These are phyloP conservation scores for Magnolia officinalis DNA, from an alignment of 164 flowering plant species.

Conservation along the genomic window DNA sequence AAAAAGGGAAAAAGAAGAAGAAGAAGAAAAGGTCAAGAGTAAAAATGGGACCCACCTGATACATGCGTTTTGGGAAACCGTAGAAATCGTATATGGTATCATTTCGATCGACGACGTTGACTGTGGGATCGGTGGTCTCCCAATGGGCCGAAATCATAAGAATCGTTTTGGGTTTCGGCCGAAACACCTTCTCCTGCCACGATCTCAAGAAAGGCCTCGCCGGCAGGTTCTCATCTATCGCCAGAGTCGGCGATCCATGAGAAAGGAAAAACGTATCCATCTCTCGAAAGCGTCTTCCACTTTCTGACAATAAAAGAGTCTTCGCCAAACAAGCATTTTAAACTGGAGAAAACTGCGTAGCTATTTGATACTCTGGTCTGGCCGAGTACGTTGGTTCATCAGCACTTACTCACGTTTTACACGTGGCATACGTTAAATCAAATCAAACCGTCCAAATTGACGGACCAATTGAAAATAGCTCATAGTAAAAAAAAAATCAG, in stretches of 20 bases:
- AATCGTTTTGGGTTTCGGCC: conserved; percentile 47
- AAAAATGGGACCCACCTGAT: conserved; percentile 41
- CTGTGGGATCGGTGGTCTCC: conserved; percentile 63
- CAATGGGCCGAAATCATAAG: conserved; percentile 81
- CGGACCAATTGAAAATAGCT: no score
- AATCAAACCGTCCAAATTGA: no score
- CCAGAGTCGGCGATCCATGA: conserved; percentile 28
- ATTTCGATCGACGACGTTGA: conserved; percentile 37
- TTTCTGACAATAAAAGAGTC: no score
- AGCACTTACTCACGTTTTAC: no score
- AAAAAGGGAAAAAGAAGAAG: background rate
- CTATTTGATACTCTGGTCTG: no score
- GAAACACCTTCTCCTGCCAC: conserved; percentile 35
- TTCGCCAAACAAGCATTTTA: no score
- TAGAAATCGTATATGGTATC: conserved; percentile 76
- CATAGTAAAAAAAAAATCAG: no score
- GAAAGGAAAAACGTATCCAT: conserved; percentile 31
- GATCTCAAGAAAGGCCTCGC: conserved; percentile 44
- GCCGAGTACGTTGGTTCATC: no score
- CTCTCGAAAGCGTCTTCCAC: no score
- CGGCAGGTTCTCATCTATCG: conserved; percentile 31
- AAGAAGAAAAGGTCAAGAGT: no score
- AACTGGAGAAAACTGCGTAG: no score
- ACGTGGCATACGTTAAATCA: no score
- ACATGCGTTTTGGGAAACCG: conserved; percentile 70